Evolutionary conservation across 1,284 basidiomycete species (phyloP).

Genomic region (Cutaneotrichosporon sp.): DNA sequence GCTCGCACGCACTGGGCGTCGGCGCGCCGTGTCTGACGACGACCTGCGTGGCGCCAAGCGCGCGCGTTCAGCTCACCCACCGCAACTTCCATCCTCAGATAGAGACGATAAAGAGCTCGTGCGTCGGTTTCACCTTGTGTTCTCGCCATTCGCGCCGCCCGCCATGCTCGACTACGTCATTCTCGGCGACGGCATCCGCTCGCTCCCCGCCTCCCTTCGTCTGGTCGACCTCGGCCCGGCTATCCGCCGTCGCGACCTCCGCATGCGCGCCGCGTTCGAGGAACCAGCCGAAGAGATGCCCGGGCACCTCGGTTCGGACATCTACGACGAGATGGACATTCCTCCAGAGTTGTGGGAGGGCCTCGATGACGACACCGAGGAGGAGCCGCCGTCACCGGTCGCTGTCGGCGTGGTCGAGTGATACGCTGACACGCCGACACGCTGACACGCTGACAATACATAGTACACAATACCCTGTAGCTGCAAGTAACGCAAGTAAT

Average conservation of each 20-base stretch:
- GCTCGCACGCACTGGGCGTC: slow-evolving; percentile 70
- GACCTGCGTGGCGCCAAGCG: slow-evolving; percentile 22
- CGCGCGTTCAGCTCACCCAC: neutral
- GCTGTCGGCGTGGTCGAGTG: slow-evolving; percentile 20
- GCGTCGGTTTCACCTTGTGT: slow-evolving; percentile 61
- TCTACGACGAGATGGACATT: slow-evolving; percentile 29
- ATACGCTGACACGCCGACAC: neutral
- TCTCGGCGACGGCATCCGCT: slow-evolving; percentile 60
- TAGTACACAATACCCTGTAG: neutral
- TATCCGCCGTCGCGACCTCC: slow-evolving; percentile 20
- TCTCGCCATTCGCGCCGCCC: slow-evolving; percentile 64
- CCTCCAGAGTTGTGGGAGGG: slow-evolving; percentile 43
- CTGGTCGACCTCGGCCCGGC: slow-evolving; percentile 27
- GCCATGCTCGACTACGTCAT: slow-evolving; percentile 71
- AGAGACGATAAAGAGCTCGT: slow-evolving; percentile 50
- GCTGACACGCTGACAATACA: neutral
- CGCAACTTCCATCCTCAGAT: neutral
- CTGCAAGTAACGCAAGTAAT: slow-evolving; percentile 1
- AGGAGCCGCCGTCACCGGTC: slow-evolving; percentile 8
- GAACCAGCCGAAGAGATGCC: neutral
- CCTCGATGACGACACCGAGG: slow-evolving; percentile 5
- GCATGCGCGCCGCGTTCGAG: slow-evolving; percentile 7
- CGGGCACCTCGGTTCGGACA: slow-evolving; percentile 14
- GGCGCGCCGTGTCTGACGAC: slow-evolving; percentile 58
- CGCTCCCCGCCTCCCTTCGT: slow-evolving; percentile 30